phyloP scores from a whole-genome alignment of 140 eudicot genomes.

The Flaveria floridana region DNA sequence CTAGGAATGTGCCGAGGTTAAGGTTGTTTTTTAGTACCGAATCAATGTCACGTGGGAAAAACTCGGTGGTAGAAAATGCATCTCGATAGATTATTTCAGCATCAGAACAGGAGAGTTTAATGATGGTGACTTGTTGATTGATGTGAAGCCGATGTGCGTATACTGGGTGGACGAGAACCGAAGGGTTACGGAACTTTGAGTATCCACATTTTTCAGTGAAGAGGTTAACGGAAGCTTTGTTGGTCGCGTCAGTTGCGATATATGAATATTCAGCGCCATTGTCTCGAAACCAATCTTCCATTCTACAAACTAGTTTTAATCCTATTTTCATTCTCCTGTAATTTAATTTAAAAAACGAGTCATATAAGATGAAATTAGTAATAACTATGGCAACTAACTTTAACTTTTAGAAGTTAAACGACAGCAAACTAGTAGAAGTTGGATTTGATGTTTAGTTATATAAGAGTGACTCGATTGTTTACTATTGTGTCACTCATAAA shows the following conservation, averaged over 20 bases:
- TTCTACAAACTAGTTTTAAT: slow-evolving; percentile 51
- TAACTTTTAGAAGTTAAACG: too few species aligned
- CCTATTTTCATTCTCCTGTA: slow-evolving; percentile 86
- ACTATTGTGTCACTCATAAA: too few species aligned
- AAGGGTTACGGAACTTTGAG: slow-evolving; percentile 87
- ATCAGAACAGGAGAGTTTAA: slow-evolving; percentile 49
- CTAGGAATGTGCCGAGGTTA: slow-evolving; percentile 74
- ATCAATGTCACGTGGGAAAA: slow-evolving; percentile 91
- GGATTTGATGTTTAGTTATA: too few species aligned
- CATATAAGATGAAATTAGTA: neutral
- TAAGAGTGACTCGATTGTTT: too few species aligned
- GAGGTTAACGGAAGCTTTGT: slow-evolving; percentile 68
- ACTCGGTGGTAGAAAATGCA: slow-evolving; percentile 78
- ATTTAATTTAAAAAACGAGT: neutral
- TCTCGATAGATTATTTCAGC: slow-evolving; percentile 77
- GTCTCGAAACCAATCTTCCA: slow-evolving; percentile 81
- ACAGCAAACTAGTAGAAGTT: too few species aligned
- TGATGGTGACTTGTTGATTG: slow-evolving; percentile 41
- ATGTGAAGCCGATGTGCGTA: slow-evolving; percentile 64
- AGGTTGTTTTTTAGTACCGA: slow-evolving; percentile 64
- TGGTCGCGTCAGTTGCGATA: slow-evolving; percentile 82
- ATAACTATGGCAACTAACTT: neutral
- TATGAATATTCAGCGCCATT: slow-evolving; percentile 89
- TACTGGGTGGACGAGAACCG: slow-evolving; percentile 87
- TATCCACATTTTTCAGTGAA: slow-evolving; percentile 80